Base-by-base conservation (phyloP, 345 rosid species). In the Isatis tinctoria region DNA sequence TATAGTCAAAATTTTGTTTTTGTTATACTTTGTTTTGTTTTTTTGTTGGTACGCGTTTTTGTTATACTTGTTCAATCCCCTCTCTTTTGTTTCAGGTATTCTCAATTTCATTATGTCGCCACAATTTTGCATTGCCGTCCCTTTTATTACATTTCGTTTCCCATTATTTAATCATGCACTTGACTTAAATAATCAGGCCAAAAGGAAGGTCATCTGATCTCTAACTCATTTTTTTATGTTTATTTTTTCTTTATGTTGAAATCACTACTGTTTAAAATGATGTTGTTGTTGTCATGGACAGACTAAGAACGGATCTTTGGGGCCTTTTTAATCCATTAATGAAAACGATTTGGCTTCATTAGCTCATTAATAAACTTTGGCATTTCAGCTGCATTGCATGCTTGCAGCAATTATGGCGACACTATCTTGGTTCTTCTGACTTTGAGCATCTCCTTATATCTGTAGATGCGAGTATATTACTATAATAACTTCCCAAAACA, bases 71-170 rank as follows among this genome's bases (percentile, higher is more conserved):
- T 49, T 49, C 35, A 33, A 48, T 20, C 56, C 6, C n/a, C 9
- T 2, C 2, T 49, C 8, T 49, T 16, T 67, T 53, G 3, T 26
- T 52, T 52, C 2, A 6, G 3, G 49, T 26, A 5, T 52, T 8
- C n/a, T n/a, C 8, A 40, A 68, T 18, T 40, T 53, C 62, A 54
- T 53, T 40, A 17, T 68, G 63, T 68, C 30, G 53, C 28, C 72
- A 68, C 63, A 68, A 41, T n/a, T n/a, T n/a, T n/a, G n/a, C n/a
- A n/a, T 54, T 68, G 4, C 36, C 5, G 1, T n/a, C n/a, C 9
- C 4, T 24, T 52, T 36, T 18, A 45, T n/a, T n/a, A n/a, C n/a
- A 3, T 10, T 26, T 8, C 10, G 1, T 18, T 47, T 5, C 7
- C 1, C 18, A 36, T 32, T 18, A n/a, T 1, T 44, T 18, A 20